These are phyloP conservation scores for Rhodotorula paludigena DNA, from an alignment of 768 basidiomycete genomes.

Conservation along the genomic window DNA sequence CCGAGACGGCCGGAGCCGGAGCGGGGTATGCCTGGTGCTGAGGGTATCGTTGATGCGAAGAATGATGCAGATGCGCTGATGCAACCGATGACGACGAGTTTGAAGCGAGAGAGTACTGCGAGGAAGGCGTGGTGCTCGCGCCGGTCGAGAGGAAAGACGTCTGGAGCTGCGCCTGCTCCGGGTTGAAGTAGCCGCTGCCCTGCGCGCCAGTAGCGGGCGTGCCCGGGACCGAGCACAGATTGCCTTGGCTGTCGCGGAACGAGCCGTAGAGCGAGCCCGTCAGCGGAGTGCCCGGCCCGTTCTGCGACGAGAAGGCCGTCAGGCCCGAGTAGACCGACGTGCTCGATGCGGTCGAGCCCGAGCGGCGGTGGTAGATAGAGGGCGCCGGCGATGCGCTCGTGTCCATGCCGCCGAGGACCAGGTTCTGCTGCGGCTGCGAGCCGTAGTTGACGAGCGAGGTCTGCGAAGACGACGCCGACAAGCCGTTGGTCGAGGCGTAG, in stretches of 20 bases:
- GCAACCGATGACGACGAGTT: constrained; percentile 5
- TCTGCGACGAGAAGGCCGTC: constrained; percentile 35
- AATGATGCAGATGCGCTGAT: constrained; percentile 1
- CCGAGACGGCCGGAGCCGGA: neutral
- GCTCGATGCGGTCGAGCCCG: constrained; percentile 39
- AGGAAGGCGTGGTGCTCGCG: neutral
- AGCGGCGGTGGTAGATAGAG: constrained; percentile 23
- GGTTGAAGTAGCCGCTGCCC: constrained; percentile 12
- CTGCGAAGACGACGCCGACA: constrained; percentile 14
- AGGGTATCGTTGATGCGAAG: constrained; percentile 30
- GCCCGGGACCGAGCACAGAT: constrained; percentile 28
- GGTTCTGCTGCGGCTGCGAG: constrained; percentile 11
- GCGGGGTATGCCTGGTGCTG: constrained; percentile 4
- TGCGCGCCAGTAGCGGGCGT: constrained; percentile 20
- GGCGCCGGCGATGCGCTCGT: constrained; percentile 21
- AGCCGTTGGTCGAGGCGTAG: constrained; percentile 1
- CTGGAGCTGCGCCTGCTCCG: constrained; percentile 2
- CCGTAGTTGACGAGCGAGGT: constrained; percentile 24
- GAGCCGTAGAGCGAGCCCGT: constrained; percentile 37
- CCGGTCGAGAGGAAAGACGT: constrained; percentile 4
- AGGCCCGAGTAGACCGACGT: constrained; percentile 33
- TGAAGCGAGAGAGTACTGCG: neutral
- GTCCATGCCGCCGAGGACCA: neutral
- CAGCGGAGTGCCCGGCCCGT: constrained; percentile 21
- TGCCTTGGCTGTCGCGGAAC: constrained; percentile 27